phyloP scores from a whole-genome alignment of 2,329 filamentous ascomycete genomes.

The Hirsutella rhossiliensis region DNA sequence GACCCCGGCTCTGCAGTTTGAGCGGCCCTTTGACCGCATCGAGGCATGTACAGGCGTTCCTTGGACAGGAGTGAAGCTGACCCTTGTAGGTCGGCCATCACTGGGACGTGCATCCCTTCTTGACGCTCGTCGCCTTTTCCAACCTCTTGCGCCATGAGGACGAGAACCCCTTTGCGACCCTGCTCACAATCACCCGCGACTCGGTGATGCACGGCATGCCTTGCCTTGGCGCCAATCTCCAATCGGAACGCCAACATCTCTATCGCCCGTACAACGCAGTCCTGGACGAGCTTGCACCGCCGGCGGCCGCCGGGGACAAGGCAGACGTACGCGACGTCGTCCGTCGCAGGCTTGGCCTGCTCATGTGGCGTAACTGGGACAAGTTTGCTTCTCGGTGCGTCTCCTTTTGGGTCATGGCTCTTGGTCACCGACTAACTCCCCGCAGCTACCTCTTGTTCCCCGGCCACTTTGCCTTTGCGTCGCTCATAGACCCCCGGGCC shows the following conservation, averaged over 20 bases:
- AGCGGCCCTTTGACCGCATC: slow-evolving; percentile 7
- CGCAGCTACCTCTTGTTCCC: slow-evolving; percentile 4
- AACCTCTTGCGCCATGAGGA: slow-evolving; percentile 10
- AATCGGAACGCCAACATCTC: slow-evolving; percentile 3
- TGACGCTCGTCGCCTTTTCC: slow-evolving; percentile 1
- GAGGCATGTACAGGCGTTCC: slow-evolving; percentile 4
- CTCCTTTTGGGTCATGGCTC: neutral
- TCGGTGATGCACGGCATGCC: slow-evolving; percentile 2
- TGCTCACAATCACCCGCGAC: slow-evolving; percentile 8
- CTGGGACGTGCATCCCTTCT: slow-evolving; percentile 7
- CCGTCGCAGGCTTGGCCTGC: slow-evolving; percentile 9
- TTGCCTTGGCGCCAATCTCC: neutral
- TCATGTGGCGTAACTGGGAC: slow-evolving; percentile 15
- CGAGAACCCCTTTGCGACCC: slow-evolving; percentile 13
- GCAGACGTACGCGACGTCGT: neutral
- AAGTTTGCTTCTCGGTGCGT: slow-evolving; percentile 9
- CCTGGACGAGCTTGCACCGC: slow-evolving; percentile 10
- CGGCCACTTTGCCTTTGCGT: slow-evolving; percentile 1
- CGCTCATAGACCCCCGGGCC: neutral
- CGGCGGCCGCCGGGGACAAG: neutral
- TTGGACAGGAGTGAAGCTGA: neutral
- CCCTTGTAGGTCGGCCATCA: slow-evolving; percentile 6
- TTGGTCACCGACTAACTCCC: neutral
- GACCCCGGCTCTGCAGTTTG: neutral
- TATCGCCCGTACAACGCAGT: neutral